Evolutionary conservation across 2,329 filamentous ascomycete genomes (phyloP), one percentile per base, ranked within the genome.

Genomic region (Sarocladium brachiariae): DNA sequence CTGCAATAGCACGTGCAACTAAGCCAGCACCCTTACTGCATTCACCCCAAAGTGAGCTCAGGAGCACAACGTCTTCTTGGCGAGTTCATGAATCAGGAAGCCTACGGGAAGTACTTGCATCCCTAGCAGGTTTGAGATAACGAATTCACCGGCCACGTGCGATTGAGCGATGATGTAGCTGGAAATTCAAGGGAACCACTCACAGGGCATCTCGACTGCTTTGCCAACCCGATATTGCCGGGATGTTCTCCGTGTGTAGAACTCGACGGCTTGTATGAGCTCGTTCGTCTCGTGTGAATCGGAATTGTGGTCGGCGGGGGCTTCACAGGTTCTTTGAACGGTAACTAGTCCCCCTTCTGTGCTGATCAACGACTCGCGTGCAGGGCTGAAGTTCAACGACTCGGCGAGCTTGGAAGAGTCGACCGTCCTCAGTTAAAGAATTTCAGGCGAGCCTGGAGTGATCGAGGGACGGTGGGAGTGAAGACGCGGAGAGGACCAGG

Each of bases 201-300:
- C 53, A 59, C 57, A 54, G 51, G 57, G 55, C 57, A 59, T 59
- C 47, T 57, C 56, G 53, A 54, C 46, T 10, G 31, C 31, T 27
- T 45, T 10, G 13, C 31, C 25, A 16, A 25, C 43, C 43, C 24
- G 33, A 21, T 47, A 9, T 47, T 14, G 43, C 27, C 43, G 25
- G 43, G 25, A 14, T n/a, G 16, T 31, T 13, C 25, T 31, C 43
- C 7, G 19, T 5, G 16, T 24, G 9, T 31, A 47, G 24, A 25
- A 43, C 35, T 43, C 21, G 4, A 23, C 39, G 39, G 11, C 9
- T 14, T 27, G 23, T 14, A n/a, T 43, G 9, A 19, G 21, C 10
- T 25, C 39, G 43, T 31, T 47, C 25, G 43, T 19, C n/a, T 47
- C 43, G 43, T 33, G n/a, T 16, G 43, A 21, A 6, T 31, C 9